phyloP scores from a whole-genome alignment of 805 yeast genomes.

The Scheffersomyces ergatensis region DNA sequence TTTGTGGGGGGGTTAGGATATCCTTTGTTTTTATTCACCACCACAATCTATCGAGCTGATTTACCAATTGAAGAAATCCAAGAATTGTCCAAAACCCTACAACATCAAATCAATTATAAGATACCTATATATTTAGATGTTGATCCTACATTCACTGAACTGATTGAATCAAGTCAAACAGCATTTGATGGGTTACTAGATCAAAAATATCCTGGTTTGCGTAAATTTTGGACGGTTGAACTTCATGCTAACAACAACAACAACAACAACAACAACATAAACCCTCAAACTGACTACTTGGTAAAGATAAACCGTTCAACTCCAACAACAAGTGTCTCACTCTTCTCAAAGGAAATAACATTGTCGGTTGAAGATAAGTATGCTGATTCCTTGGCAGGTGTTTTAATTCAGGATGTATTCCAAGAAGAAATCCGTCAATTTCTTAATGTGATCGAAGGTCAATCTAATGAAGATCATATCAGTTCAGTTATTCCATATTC shows the following conservation, averaged over 20 bases:
- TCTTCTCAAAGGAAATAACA: constrained; percentile 29
- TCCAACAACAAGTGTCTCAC: constrained; percentile 27
- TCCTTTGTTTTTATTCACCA: constrained; percentile 61
- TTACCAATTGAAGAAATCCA: constrained; percentile 49
- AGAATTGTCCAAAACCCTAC: constrained; percentile 23
- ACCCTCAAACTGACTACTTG: constrained; percentile 31
- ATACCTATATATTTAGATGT: constrained; percentile 46
- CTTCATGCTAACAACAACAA: constrained; percentile 1
- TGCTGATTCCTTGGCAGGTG: constrained; percentile 32
- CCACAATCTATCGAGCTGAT: constrained; percentile 60
- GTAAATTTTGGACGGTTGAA: constrained; percentile 26
- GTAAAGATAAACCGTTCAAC: constrained; percentile 20
- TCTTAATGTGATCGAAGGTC: constrained; percentile 10
- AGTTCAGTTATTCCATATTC: constrained; percentile 50
- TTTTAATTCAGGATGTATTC: constrained; percentile 40
- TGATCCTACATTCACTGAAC: constrained; percentile 23
- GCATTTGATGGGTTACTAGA: constrained; percentile 28
- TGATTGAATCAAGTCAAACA: constrained; percentile 33
- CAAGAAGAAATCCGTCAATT: constrained; percentile 33
- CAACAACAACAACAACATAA: not conserved
- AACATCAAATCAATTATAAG: constrained; percentile 20
- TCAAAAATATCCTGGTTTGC: constrained; percentile 17
- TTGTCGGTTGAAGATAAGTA: constrained; percentile 29
- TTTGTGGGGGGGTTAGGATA: constrained; percentile 38
- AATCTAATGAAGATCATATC: not conserved